phyloP scores from a whole-genome alignment of 495 filamentous ascomycete species.

The Aspergillus steynii region DNA sequence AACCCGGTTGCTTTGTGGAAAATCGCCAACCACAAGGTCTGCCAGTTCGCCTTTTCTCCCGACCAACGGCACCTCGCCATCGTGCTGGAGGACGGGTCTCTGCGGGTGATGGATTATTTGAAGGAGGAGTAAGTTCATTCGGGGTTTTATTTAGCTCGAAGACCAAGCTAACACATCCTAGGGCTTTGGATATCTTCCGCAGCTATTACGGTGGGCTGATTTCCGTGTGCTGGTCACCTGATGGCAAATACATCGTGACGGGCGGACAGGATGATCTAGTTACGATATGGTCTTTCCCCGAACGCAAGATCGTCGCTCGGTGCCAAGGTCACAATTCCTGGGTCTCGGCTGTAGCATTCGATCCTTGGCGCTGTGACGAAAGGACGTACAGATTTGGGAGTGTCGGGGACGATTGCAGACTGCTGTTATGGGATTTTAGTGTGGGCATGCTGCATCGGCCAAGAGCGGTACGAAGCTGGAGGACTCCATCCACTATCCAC shows the following conservation, averaged over 20 bases:
- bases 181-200: constrained; percentile 79
- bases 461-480: constrained; percentile 59
- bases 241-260: constrained; percentile 92
- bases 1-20: constrained; percentile 94
- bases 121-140: constrained; percentile 73
- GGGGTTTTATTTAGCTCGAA: neutral
- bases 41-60: constrained; percentile 85
- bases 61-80: constrained; percentile 85
- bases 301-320: constrained; percentile 81
- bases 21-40: constrained; percentile 82
- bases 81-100: constrained; percentile 85
- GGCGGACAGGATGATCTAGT: constrained; percentile 95
- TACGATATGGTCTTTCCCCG: constrained; percentile 87
- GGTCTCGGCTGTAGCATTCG: constrained; percentile 91
- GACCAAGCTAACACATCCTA: constrained; percentile 34
- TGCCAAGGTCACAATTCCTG: constrained; percentile 94
- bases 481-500: neutral
- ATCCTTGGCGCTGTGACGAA: constrained; percentile 95
- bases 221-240: constrained; percentile 96
- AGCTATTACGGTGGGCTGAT: constrained; percentile 91
- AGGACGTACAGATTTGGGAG: constrained; percentile 92
- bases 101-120: constrained; percentile 88
- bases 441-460: constrained; percentile 94
- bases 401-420: constrained; percentile 87
- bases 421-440: constrained; percentile 96